Evolutionary conservation across 2,329 filamentous ascomycete species (phyloP), one percentile per base, ranked within the genome.

Genomic region (Stylonectria norvegica): DNA sequence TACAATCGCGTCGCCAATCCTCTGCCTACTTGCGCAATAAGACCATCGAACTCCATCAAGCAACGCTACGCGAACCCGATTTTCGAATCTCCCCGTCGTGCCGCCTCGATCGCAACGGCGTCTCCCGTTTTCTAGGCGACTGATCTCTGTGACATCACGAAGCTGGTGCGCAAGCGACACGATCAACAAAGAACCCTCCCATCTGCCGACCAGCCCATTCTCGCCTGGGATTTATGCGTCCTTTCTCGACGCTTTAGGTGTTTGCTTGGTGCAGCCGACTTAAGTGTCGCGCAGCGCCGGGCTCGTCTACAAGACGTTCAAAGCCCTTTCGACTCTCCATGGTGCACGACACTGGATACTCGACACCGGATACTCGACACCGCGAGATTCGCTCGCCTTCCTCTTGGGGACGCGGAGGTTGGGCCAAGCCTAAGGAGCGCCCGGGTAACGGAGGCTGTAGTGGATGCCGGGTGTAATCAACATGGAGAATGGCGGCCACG

Each of bases 401-500:
- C 45, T 42, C 41, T 16, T 22, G 43, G 50, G 42, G 50, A 48
- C 49, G 39, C 15, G 33, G 32, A 48, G 34, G 32, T 34, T 38
- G 36, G 35, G 34, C 28, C 35, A 31, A 36, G 23, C 45, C 17
- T 42, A 36, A 18, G 40, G 45, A 45, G 47, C 42, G 36, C 29
- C 38, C 38, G 32, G 29, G 30, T 31, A 33, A 35, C 35, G 27
- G 31, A 40, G 34, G 22, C 30, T 28, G 40, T 31, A 43, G 48
- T 59, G 55, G 56, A 78, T 77, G 75, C 73, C 75, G 48, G 72
- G 73, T 54, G 58, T 68, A 55, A 66, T 76, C 66, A 72, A 68
- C 53, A 78, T 78, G 74, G 74, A 78, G 51, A 70, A 72, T 64
- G 73, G 72, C 62, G 66, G 63, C 58, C 69, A 70, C 58, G 74